These are phyloP conservation scores for Botrytis cinerea DNA, from an alignment of 2,329 filamentous ascomycete species.

Conservation along the genomic window DNA sequence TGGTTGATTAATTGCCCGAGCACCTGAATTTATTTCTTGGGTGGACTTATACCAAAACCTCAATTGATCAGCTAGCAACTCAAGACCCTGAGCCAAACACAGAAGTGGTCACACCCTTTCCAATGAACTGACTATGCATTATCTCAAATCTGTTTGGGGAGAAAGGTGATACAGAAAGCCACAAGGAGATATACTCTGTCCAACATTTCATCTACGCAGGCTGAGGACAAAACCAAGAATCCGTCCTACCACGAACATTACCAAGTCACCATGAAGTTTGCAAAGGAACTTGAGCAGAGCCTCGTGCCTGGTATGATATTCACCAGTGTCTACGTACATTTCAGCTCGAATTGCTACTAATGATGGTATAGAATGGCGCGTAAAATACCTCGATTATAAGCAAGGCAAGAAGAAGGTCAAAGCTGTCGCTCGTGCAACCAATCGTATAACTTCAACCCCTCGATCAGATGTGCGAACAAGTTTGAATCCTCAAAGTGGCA, in stretches of 20 bases:
- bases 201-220: not conserved
- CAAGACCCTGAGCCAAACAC: not conserved
- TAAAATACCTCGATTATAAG: slow-evolving; percentile 95
- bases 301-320: slow-evolving; percentile 69
- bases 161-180: not conserved
- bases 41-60: not conserved
- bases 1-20: not conserved
- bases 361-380: slow-evolving; percentile 71
- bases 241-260: not conserved
- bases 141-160: not conserved
- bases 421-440: slow-evolving; percentile 71
- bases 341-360: slow-evolving; percentile 12
- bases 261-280: slow-evolving; percentile 58
- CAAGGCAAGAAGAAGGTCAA: slow-evolving; percentile 94
- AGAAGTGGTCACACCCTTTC: not conserved
- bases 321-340: not conserved
- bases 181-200: not conserved
- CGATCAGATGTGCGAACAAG: slow-evolving; percentile 28
- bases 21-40: not conserved
- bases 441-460: slow-evolving; percentile 59
- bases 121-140: not conserved
- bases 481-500: slow-evolving; percentile 26
- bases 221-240: not conserved
- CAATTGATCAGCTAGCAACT: not conserved
- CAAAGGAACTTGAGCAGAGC: slow-evolving; percentile 80